Base-by-base conservation (phyloP, 768 basidiomycete genomes). In the Pleurotus tuber-regium region DNA sequence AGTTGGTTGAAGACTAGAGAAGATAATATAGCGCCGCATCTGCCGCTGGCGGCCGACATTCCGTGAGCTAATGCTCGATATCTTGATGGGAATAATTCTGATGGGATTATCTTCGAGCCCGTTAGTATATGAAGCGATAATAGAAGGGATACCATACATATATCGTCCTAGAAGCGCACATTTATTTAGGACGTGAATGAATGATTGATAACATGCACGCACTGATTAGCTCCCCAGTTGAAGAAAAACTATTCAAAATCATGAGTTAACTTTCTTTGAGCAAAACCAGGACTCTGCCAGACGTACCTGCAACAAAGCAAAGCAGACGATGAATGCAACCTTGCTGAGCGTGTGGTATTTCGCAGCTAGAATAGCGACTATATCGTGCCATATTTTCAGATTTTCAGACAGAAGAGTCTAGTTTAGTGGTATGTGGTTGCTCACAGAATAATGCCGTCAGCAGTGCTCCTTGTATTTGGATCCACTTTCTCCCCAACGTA, bases 141-240 rank as follows among this genome's bases (percentile, higher is more conserved):
- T 2, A 31, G 40, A 16, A 21, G 11, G 25, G 21, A 14, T 49
- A 1, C 60, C 66, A 43, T 59, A 81, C 76, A 49, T 78, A 83
- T 54, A 79, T 77, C 4, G 80, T 83, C 11, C 77, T 79, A 42
- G 30, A 18, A 51, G 14, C 21, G 21, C 11, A 4, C 18, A 43
- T 3, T 21, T 36, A 21, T n/a, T n/a, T n/a, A n/a, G n/a, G n/a
- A n/a, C n/a, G n/a, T n/a, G n/a, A n/a, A n/a, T n/a, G n/a, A n/a
- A n/a, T n/a, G n/a, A n/a, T n/a, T n/a, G n/a, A n/a, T n/a, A n/a
- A n/a, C n/a, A n/a, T n/a, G n/a, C 19, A 67, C 79, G 57, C 60
- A 83, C 76, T 79, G 69, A 61, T 88, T 89, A 2, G 86, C 83
- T 18, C 87, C 87, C 59, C 87, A 90, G 70, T 89, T 89, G 74